Evolutionary conservation across 2,329 filamentous ascomycete genomes (phyloP), one percentile per base, ranked within the genome.

Genomic region (Hypoxylon sp.): DNA sequence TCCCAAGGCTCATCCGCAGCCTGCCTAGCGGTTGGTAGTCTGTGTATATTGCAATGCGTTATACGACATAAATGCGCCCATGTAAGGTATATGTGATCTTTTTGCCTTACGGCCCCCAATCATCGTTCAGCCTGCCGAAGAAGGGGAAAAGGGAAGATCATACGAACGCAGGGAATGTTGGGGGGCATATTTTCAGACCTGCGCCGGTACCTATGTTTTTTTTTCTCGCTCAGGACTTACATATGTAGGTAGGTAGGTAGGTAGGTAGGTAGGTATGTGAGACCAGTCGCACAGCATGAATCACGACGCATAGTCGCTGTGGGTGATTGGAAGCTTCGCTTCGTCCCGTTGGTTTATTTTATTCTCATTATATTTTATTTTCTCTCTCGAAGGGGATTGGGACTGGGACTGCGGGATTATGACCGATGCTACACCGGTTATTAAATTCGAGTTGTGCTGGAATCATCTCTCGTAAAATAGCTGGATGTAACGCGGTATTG

Each of bases 211-310:
- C 24, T 10, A 8, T 46, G 24, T 44, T 31, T 3, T 9, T 9
- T 33, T 13, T n/a, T n/a, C n/a, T n/a, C 17, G 17, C 54, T 47
- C 29, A 44, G 54, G 42, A 31, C 35, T 26, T 22, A 22, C 19
- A 22, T 22, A 22, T 22, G 19, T 22, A 22, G 3, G 19, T 22
- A 22, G 19, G 19, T 22, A n/a, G n/a, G n/a, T n/a, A n/a, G n/a
- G n/a, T n/a, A n/a, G n/a, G n/a, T 29, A 26, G 24, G 24, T 13
- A 37, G 17, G 5, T 35, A 47, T 47, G 42, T 35, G 22, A 22
- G 39, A 22, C n/a, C 53, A 26, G 60, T 70, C 39, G 63, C 48
- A 70, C 63, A 39, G 26, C 59, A 64, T 67, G 51, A 70, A 54
- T 67, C 63, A 70, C 52, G 19, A 50, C 31, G 59, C 58, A 63